Percentiles rank a stretch among this genome's conserved stretches.
phyloP scores from a whole-genome alignment of 805 yeast species.

The Ogataea corticis region DNA sequence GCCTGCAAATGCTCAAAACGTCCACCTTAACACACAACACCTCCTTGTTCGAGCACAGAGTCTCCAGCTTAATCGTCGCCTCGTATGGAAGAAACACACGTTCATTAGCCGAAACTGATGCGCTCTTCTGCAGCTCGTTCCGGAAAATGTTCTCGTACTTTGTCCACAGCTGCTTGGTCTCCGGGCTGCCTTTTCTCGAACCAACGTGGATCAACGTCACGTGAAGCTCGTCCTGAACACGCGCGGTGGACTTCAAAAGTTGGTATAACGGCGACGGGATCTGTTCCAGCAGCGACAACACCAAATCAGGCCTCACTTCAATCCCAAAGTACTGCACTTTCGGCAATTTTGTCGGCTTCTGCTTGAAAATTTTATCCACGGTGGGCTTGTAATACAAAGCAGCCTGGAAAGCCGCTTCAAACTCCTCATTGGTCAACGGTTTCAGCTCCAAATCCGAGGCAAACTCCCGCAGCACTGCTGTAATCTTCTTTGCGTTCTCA shows the following conservation, averaged over 20 bases:
- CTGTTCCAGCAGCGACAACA: constrained; percentile 20
- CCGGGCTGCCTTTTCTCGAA: constrained; percentile 17
- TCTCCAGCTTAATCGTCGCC: constrained; percentile 43
- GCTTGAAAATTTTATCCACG: constrained; percentile 37
- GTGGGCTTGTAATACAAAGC: constrained; percentile 61
- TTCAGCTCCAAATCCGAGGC: constrained; percentile 45
- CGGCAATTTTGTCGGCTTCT: constrained; percentile 12
- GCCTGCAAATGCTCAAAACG: constrained; percentile 18
- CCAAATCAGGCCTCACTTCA: constrained; percentile 25
- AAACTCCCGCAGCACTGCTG: constrained; percentile 36
- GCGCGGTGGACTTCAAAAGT: constrained; percentile 28
- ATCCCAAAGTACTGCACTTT: constrained; percentile 50
- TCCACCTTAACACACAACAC: constrained; percentile 57
- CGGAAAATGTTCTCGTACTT: constrained; percentile 16
- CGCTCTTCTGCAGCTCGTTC: constrained; percentile 8
- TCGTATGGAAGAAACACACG: constrained; percentile 18
- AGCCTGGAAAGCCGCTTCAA: constrained; percentile 46
- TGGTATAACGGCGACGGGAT: constrained; percentile 8
- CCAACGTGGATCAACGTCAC: constrained; percentile 60
- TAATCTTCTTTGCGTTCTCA: constrained; percentile 47
- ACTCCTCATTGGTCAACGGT: constrained; percentile 42
- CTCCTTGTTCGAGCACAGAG: constrained; percentile 50
- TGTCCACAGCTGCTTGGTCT: constrained; percentile 19
- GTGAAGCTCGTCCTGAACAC: constrained; percentile 60
- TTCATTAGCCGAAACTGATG: constrained; percentile 1